These are phyloP conservation scores for Arthroderma sp. DNA, from an alignment of 2,329 filamentous ascomycete species.

Conservation along the genomic window DNA sequence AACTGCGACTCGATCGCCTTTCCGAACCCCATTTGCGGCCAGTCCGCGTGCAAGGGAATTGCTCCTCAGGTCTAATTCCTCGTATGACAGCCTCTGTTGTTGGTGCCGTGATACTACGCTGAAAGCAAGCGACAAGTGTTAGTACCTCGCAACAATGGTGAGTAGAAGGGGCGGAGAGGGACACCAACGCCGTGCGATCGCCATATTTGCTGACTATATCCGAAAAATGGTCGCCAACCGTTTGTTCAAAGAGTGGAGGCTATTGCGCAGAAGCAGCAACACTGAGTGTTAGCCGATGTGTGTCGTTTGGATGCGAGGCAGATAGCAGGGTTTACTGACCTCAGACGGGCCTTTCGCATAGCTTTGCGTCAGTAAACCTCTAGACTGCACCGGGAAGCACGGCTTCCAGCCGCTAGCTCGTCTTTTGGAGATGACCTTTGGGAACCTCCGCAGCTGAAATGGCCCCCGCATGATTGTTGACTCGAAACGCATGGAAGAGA, in stretches of 20 bases:
- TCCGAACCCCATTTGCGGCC: constrained; percentile 55
- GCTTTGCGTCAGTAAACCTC: constrained; percentile 18
- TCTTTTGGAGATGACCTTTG: background rate
- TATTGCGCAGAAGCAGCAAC: constrained; percentile 10
- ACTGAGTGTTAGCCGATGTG: too few species aligned
- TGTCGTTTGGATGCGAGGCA: background rate
- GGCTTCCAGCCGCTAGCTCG: too few species aligned
- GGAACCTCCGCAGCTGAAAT: background rate
- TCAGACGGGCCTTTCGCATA: constrained; percentile 20
- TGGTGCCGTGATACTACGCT: constrained; percentile 51
- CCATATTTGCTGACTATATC: constrained; percentile 31
- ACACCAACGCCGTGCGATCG: constrained; percentile 40
- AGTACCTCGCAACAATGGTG: background rate
- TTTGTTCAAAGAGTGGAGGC: constrained; percentile 35
- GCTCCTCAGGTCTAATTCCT: constrained; percentile 59
- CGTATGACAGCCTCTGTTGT: constrained; percentile 55
- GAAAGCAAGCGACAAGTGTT: constrained; percentile 1
- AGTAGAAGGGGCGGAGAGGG: background rate
- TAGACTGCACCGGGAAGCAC: background rate
- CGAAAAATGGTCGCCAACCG: constrained; percentile 34
- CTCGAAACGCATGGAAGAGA: background rate
- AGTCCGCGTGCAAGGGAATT: constrained; percentile 64
- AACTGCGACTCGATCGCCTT: constrained; percentile 74
- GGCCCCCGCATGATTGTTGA: constrained; percentile 1
- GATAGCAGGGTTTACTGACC: constrained; percentile 13